Base-by-base conservation (phyloP, 441 rosid genomes). In the Mallotus repandus region DNA sequence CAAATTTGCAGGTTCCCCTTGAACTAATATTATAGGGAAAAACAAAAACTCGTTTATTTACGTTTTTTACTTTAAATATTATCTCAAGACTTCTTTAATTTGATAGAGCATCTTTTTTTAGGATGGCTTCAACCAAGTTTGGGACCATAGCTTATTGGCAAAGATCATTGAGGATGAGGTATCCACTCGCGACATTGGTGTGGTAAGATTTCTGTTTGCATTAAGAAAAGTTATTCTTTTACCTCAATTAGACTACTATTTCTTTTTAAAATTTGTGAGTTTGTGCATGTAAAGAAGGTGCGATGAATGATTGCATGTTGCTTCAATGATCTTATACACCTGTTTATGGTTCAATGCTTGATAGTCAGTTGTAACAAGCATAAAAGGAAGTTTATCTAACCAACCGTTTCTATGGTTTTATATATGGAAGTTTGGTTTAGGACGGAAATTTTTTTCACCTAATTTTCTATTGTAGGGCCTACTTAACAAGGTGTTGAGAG, bases 61-160 rank as follows among this genome's bases (percentile, higher is more conserved):
- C 29, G 68, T 53, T n/a, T 32, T 62, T 7, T 54, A 73, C 12
- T 64, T 60, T 70, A 25, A 68, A 61, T 66, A 63, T 54, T 35
- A 11, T 69, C 53, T 69, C 63, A 9, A 67, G 69, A 12, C 57
- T 48, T 64, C 61, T 22, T 46, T 19, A 70, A 53, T 71, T 68
- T 49, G 19, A 48, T 60, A 32, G 56, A 13, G n/a, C 66, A 49
- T 80, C 70, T n/a, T 46, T 78, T 46, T 74, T 16, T 83, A 91
- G 97, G 97, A 94, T 85, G 98, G 99, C 38, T 91, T 91, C 83
- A 89, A 84, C 73, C 78, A 83, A 77, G 77, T 72, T 22, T 91
- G 94, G 99, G 84, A 88, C 80, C 89, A 79, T 61, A 78, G 80
- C 76, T 79, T 89, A 68, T n/a, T 92, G 80, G 83, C 84, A 5